phyloP scores from a whole-genome alignment of 2,329 filamentous ascomycete species.

The Ambrosiella beaveri region DNA sequence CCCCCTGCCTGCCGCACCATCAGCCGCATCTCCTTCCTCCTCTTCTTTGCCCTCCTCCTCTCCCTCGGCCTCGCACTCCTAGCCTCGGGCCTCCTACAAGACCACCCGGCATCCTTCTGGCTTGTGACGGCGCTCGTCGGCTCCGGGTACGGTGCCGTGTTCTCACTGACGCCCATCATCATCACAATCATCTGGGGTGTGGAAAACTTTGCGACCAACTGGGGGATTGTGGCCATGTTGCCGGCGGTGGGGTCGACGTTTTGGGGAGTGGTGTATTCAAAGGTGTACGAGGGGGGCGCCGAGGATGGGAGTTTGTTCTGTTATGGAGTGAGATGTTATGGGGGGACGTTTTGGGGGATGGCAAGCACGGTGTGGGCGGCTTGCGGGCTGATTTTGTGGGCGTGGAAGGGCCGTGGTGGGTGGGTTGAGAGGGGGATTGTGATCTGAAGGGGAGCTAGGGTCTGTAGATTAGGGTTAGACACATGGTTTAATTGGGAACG shows the following conservation, averaged over 20 bases:
- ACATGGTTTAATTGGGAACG: neutral
- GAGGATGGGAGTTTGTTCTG: slow-evolving; percentile 46
- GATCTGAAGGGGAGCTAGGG: slow-evolving; percentile 22
- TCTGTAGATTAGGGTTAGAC: neutral
- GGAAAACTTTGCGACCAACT: slow-evolving; percentile 97
- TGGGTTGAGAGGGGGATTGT: slow-evolving; percentile 66
- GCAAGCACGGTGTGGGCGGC: slow-evolving; percentile 64
- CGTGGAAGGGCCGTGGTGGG: slow-evolving; percentile 62
- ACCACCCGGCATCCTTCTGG: slow-evolving; percentile 66
- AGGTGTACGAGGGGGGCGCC: slow-evolving; percentile 56
- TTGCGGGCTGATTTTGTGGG: slow-evolving; percentile 52
- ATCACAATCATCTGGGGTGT: slow-evolving; percentile 97
- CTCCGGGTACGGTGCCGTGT: slow-evolving; percentile 82
- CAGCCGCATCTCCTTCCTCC: slow-evolving; percentile 64
- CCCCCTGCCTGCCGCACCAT: slow-evolving; percentile 33
- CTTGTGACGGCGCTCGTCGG: slow-evolving; percentile 71
- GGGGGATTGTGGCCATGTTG: slow-evolving; percentile 85
- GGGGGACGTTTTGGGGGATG: slow-evolving; percentile 71
- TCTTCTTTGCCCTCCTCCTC: slow-evolving; percentile 57
- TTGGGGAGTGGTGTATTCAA: slow-evolving; percentile 81
- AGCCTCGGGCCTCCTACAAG: slow-evolving; percentile 57
- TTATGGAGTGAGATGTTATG: slow-evolving; percentile 69
- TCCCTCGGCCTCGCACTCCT: slow-evolving; percentile 62
- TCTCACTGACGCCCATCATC: slow-evolving; percentile 77
- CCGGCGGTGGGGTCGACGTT: slow-evolving; percentile 75